Evolutionary conservation across 148 eudicot species (phyloP).

Genomic region (Spergularia marina): DNA sequence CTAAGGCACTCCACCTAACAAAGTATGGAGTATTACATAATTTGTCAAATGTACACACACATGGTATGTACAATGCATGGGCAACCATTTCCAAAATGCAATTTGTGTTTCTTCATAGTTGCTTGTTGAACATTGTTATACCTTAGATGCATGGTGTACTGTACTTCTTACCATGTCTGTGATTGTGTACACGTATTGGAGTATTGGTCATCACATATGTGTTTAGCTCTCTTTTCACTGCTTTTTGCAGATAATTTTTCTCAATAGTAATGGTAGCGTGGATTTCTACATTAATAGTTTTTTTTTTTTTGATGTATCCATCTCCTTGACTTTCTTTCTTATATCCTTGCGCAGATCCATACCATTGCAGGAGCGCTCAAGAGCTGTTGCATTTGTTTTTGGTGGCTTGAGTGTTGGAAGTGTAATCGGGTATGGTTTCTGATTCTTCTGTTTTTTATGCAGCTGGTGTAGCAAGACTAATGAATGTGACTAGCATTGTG

Average conservation of each 20-base stretch:
- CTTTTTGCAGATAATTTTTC: not conserved
- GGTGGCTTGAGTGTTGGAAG: conserved; percentile 99
- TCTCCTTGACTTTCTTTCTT: not conserved
- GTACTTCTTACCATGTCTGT: not conserved
- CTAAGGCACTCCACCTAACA: not conserved
- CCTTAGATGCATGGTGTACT: not conserved
- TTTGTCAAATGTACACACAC: too few relatives aligned
- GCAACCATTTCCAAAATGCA: conserved; percentile 5
- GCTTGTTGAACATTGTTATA: not conserved
- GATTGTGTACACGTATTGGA: not conserved
- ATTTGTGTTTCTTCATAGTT: not conserved
- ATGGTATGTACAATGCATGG: not conserved
- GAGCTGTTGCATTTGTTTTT: conserved; percentile 96
- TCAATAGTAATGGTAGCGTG: not conserved
- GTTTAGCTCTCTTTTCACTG: not conserved
- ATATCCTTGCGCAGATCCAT: conserved; percentile 54
- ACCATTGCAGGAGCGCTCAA: conserved; percentile 91
- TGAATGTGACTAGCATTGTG: not conserved
- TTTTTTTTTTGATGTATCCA: not conserved
- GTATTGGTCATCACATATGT: conserved; percentile 6
- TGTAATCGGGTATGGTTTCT: conserved; percentile 71
- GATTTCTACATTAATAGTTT: not conserved
- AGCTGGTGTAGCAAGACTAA: not conserved
- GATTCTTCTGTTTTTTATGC: not conserved
- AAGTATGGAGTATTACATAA: not conserved